phyloP scores from a whole-genome alignment of 2,329 filamentous ascomycete species.

The Diaporthe amygdali region DNA sequence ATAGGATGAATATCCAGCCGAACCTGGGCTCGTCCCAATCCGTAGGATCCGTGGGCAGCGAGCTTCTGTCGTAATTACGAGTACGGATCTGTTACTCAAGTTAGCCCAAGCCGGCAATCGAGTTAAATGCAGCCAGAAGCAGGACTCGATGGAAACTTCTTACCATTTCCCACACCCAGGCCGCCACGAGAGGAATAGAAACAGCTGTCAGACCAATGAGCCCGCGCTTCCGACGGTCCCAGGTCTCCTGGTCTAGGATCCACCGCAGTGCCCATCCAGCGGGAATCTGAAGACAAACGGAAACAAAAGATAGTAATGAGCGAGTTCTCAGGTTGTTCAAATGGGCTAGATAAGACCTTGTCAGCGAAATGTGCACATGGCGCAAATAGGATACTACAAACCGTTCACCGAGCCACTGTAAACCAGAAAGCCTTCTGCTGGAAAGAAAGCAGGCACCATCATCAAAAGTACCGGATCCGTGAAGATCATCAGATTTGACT shows the following conservation, averaged over 20 bases:
- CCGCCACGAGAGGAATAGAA: slow-evolving; percentile 31
- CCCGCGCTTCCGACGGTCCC: slow-evolving; percentile 23
- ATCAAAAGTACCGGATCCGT: neutral
- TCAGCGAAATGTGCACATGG: neutral
- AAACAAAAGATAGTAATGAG: slow-evolving; percentile 36
- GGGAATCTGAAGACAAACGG: slow-evolving; percentile 38
- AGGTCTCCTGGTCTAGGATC: slow-evolving; percentile 26
- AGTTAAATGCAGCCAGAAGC: neutral
- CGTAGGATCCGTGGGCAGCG: neutral
- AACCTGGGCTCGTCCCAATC: slow-evolving; percentile 1
- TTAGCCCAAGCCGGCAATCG: neutral
- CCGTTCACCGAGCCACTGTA: slow-evolving; percentile 39
- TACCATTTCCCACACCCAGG: slow-evolving; percentile 37
- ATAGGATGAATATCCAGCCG: neutral
- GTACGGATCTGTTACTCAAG: neutral
- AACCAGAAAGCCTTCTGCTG: slow-evolving; percentile 37
- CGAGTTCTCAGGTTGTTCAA: neutral
- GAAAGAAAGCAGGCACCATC: slow-evolving; percentile 29
- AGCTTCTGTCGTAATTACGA: neutral
- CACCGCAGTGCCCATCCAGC: slow-evolving; percentile 31
- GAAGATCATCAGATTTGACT: slow-evolving; percentile 31
- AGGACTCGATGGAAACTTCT: neutral
- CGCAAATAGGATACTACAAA: neutral
- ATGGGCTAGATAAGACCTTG: neutral
- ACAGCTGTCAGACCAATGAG: slow-evolving; percentile 31